Percentiles rank a stretch among this genome's conserved stretches.
phyloP scores from a whole-genome alignment of 768 basidiomycete genomes.

The Phanerochaete sordida region DNA sequence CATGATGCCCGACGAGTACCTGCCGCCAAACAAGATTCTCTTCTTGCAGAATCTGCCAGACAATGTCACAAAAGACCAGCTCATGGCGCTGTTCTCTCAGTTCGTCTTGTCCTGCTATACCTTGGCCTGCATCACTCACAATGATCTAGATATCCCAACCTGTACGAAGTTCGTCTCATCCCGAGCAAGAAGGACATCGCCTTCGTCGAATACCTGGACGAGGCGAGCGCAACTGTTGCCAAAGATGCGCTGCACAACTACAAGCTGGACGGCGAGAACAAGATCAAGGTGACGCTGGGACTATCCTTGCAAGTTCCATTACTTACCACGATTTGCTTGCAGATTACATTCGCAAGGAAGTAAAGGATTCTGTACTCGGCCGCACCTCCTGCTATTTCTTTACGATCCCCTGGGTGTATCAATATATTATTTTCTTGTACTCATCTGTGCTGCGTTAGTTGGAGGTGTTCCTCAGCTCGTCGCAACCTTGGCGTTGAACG shows the following conservation, averaged over 20 bases:
- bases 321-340: background rate
- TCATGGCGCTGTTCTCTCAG: constrained; percentile 90
- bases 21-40: constrained; percentile 98
- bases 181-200: constrained; percentile 97
- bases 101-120: constrained; percentile 36
- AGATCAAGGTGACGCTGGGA: constrained; percentile 76
- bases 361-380: constrained; percentile 4
- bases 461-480: background rate
- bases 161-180: constrained; percentile 97
- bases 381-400: background rate
- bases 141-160: constrained; percentile 78
- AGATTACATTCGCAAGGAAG: constrained; percentile 32
- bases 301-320: background rate
- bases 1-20: constrained; percentile 99
- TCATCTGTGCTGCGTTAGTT: background rate
- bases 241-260: constrained; percentile 97
- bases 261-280: constrained; percentile 95
- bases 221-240: constrained; percentile 83
- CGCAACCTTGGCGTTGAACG: background rate
- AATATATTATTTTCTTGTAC: constrained; percentile 3
- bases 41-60: constrained; percentile 98
- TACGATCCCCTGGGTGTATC: constrained; percentile 1
- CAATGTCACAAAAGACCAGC: constrained; percentile 86
- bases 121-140: background rate
- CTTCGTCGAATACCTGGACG: constrained; percentile 97